Evolutionary conservation across 202 grass and related monocot genomes (phyloP), one percentile per base, ranked within the genome.

Genomic region (Musa balbisiana): DNA sequence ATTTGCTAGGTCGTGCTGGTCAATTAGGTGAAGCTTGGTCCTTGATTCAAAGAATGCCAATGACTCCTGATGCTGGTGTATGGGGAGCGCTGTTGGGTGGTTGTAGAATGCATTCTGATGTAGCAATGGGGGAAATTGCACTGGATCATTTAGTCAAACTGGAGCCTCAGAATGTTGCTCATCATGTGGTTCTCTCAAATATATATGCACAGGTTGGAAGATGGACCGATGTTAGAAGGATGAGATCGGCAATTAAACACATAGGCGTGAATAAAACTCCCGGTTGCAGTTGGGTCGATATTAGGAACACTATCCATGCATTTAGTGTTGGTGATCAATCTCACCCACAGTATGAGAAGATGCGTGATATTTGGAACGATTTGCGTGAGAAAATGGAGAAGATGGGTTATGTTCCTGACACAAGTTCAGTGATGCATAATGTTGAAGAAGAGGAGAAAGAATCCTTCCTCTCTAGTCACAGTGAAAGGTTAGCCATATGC

Each of bases 361-460:
- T 80, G n/a, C 14, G 56, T 53, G 20, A 80, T 12, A 3, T 72
- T 25, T 80, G 78, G 78, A 80, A 73, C 52, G 43, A 72, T 26
- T 72, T 80, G n/a, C 69, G 52, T 52, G 69, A 59, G 20, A 63
- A 80, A 22, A 72, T 80, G 78, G 68, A 80, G 69, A 72, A 72
- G 55, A 80, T 73, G 55, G 68, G 78, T 70, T 72, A 72, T 80
- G 55, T 80, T 72, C 68, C 78, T 63, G 78, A 80, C 55, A 80
- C 69, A 64, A 73, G 55, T 71, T 72, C 54, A n/a, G 78, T 80
- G 69, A 33, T 80, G 33, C 55, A 80, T 26, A 72, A 80, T 63
- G 78, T 80, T 21, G 78, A 80, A 55, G 68, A 80, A 72, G 78
- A 80, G 49, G 78, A 80, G 78, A 80, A 80, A 27, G n/a, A 72